Evolutionary conservation across 768 basidiomycete genomes (phyloP).

Genomic region (Kwoniella bestiolae): DNA sequence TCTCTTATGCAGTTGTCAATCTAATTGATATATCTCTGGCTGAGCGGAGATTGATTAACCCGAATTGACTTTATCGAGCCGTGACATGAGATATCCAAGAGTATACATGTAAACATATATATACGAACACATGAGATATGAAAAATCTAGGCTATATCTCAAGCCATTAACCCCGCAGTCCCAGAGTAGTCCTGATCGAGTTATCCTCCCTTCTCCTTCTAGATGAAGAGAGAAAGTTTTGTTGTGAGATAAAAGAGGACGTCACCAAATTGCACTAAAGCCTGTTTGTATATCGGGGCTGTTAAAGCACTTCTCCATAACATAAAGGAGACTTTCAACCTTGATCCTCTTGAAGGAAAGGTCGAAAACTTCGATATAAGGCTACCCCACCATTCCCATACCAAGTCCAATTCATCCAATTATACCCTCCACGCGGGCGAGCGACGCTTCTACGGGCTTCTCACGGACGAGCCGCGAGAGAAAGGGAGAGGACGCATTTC

Average conservation of each 20-base stretch:
- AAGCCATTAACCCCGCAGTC: constrained; percentile 55
- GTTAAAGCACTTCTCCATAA: constrained; percentile 25
- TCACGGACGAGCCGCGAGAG: background rate
- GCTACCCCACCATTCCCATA: constrained; percentile 56
- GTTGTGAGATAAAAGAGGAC: constrained; percentile 25
- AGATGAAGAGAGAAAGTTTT: constrained; percentile 16
- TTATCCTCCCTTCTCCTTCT: constrained; percentile 41
- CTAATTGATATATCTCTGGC: too few species aligned
- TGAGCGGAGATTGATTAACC: too few species aligned
- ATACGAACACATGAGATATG: constrained; percentile 1
- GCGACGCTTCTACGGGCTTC: constrained; percentile 41
- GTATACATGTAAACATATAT: background rate
- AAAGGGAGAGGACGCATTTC: constrained; percentile 52
- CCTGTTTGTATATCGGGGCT: constrained; percentile 46
- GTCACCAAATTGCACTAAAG: constrained; percentile 60
- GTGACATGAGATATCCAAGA: too few species aligned
- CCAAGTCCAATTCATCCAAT: constrained; percentile 43
- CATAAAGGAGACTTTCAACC: constrained; percentile 8
- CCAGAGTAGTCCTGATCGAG: constrained; percentile 60
- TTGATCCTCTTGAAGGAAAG: background rate
- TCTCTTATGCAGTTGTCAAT: constrained; percentile 2
- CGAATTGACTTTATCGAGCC: too few species aligned
- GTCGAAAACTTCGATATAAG: constrained; percentile 34
- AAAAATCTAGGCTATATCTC: constrained; percentile 54
- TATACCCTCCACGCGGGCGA: constrained; percentile 52